These are phyloP conservation scores for Russula foetens DNA, from an alignment of 768 basidiomycete genomes.

Conservation along the genomic window DNA sequence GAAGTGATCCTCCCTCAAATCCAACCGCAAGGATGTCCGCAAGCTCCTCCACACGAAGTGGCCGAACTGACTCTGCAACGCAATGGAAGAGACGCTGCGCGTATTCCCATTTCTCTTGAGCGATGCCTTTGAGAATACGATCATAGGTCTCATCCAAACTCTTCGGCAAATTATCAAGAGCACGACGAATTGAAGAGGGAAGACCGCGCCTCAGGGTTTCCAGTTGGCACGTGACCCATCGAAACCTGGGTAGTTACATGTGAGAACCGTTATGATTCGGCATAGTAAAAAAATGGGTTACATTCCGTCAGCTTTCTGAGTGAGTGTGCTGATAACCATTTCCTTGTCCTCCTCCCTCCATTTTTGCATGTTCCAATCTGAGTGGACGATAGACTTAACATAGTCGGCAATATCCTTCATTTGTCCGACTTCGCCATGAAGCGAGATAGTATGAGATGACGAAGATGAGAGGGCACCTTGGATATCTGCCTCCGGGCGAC, in stretches of 20 bases:
- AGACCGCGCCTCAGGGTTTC: neutral
- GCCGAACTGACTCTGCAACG: too few relatives aligned
- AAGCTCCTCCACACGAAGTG: too few relatives aligned
- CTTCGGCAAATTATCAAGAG: neutral
- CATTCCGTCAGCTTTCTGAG: neutral
- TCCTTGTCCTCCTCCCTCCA: neutral
- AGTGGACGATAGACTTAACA: too few relatives aligned
- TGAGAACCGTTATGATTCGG: neutral
- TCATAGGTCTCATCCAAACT: neutral
- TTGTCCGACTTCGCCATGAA: neutral
- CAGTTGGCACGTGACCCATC: neutral
- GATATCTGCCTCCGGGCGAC: neutral
- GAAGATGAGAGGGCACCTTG: neutral
- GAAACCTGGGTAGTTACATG: neutral
- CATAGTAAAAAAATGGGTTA: neutral
- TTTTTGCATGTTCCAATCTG: too few relatives aligned
- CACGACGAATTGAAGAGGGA: neutral
- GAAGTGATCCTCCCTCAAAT: too few relatives aligned
- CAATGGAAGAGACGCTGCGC: too few relatives aligned
- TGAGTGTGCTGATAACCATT: neutral
- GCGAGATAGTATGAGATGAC: neutral
- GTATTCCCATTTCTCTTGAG: too few relatives aligned
- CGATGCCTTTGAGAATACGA: too few relatives aligned
- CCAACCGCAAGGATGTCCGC: too few relatives aligned
- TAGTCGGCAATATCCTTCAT: too few relatives aligned